Evolutionary conservation across 106 monocot species (phyloP).

Genomic region (Cymbidium sinense): DNA sequence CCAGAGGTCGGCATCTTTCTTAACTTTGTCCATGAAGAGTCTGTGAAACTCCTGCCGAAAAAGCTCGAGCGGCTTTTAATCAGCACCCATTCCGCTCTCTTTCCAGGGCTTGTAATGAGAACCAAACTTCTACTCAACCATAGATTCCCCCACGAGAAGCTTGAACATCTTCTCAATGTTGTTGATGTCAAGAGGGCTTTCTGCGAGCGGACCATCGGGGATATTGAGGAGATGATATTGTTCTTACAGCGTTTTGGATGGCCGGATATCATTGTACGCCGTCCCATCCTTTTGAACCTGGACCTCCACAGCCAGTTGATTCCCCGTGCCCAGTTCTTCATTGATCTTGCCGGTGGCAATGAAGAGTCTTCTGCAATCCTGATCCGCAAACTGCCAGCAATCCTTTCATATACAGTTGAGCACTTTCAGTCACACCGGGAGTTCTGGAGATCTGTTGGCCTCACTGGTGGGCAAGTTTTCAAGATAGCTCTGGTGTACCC

Average conservation of each 20-base stretch:
- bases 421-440: constrained; percentile 42
- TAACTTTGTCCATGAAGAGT: constrained; percentile 15
- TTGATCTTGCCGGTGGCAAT: constrained; percentile 41
- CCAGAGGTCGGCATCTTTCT: constrained; percentile 22
- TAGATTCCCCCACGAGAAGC: constrained; percentile 39
- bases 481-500: constrained; percentile 62
- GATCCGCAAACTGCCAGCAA: constrained; percentile 45
- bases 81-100: constrained; percentile 9
- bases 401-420: constrained; percentile 51
- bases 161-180: constrained; percentile 35
- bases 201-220: constrained; percentile 20
- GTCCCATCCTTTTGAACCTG: constrained; percentile 57
- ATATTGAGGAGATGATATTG: constrained; percentile 29
- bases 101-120: constrained; percentile 14
- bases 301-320: constrained; percentile 38
- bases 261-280: constrained; percentile 37
- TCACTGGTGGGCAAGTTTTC: constrained; percentile 40
- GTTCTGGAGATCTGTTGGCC: constrained; percentile 57
- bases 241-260: constrained; percentile 36
- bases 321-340: constrained; percentile 42
- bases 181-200: constrained; percentile 49
- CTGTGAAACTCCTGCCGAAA: constrained; percentile 18
- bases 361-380: constrained; percentile 21
- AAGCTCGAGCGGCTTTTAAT: constrained; percentile 45
- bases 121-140: constrained; percentile 22